Base-by-base conservation (phyloP, 2,329 filamentous ascomycete species). In the Fusarium sacchari region DNA sequence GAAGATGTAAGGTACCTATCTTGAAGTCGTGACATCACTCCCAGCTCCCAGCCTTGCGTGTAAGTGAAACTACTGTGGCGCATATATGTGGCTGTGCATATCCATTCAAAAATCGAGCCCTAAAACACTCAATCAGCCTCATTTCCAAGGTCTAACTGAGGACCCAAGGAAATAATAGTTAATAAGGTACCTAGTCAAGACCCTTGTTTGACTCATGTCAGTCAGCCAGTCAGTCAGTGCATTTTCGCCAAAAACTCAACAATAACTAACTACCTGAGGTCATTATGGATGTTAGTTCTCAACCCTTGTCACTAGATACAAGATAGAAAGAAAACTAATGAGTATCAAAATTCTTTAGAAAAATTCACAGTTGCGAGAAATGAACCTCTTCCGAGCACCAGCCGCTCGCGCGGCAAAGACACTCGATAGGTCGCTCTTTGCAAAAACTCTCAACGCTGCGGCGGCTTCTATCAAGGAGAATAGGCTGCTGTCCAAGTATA, bases 381-480 rank as follows among this genome's bases (percentile, higher is more conserved):
- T 90, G 88, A 85, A 84, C 72, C 80, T 89, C 57, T 94, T 97
- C 82, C 90, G 92, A 74, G 94, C 95, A 52, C 95, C 95, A 30
- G 86, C 95, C 67, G 81, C 96, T 77, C 92, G 93, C 81, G 91
- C 92, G 67, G 93, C 94, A 85, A 91, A 91, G 79, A 88, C 89
- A 56, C 90, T 99, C 72, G 95, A 99, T 84, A 91, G 94, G 75
- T 88, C 92, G 22, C 91, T 97, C 72, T 98, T 98, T 85, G 87
- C 89, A 59, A 94, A 92, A 81, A 93, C 88, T 2, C 84, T 97
- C 62, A 91, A 92, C 30, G 86, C 96, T 30, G 89, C 94, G 14
- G 95, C 95, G 6, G 96, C 95, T 12, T 89, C 92, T 42, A 86
- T 98, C 49, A 88, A 90, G 73, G 93, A 96, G 79, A 89, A 89